Evolutionary conservation across 2,329 filamentous ascomycete genomes (phyloP).

Genomic region (Chaetomiaceae sp.): DNA sequence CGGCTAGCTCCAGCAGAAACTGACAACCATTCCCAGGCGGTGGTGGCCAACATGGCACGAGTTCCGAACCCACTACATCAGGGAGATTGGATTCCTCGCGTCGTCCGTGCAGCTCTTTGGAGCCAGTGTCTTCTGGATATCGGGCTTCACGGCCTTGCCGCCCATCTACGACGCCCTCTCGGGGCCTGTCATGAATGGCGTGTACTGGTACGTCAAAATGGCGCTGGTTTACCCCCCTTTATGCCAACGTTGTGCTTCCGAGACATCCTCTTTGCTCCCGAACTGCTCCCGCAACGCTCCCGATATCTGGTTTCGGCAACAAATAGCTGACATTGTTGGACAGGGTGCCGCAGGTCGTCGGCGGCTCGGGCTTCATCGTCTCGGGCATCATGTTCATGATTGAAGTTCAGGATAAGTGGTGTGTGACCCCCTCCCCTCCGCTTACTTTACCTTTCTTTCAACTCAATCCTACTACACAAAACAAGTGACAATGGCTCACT

Average conservation of each 20-base stretch:
- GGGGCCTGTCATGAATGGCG: constrained; percentile 42
- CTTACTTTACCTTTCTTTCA: too few relatives aligned
- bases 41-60: constrained; percentile 58
- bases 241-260: too few relatives aligned
- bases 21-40: constrained; percentile 34
- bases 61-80: constrained; percentile 54
- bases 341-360: constrained; percentile 57
- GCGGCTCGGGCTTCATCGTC: constrained; percentile 57
- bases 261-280: too few relatives aligned
- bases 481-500: too few relatives aligned
- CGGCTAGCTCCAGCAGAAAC: too few relatives aligned
- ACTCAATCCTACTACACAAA: too few relatives aligned
- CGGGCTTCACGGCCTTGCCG: constrained; percentile 56
- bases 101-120: constrained; percentile 51
- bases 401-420: constrained; percentile 60
- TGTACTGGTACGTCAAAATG: too few relatives aligned
- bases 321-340: too few relatives aligned
- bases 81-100: constrained; percentile 59
- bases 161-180: constrained; percentile 49
- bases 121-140: constrained; percentile 60
- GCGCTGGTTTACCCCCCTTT: too few relatives aligned
- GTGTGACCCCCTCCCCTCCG: not conserved
- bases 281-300: too few relatives aligned
- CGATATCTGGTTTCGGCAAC: too few relatives aligned
- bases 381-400: constrained; percentile 58